Percentiles rank a stretch among this genome's conserved stretches.
These are phyloP conservation scores for Calonectria montana DNA, from an alignment of 2,329 filamentous ascomycete genomes.

Conservation along the genomic window DNA sequence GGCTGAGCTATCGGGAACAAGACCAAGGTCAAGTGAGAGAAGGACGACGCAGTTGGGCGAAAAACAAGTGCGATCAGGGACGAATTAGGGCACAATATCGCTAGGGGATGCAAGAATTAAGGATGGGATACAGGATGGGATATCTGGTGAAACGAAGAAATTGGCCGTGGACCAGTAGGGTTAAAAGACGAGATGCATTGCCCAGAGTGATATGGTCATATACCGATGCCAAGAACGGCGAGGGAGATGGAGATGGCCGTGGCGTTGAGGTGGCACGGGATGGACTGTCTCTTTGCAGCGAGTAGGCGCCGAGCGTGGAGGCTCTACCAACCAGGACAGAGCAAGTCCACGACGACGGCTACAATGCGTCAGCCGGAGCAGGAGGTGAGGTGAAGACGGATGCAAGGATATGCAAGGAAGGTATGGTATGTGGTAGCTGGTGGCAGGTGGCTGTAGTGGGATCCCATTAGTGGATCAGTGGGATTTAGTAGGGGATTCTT, in stretches of 20 bases:
- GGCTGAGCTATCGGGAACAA: slow-evolving; percentile 7
- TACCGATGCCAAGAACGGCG: slow-evolving; percentile 1
- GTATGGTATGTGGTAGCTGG: slow-evolving; percentile 1
- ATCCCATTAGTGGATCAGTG: slow-evolving; percentile 8
- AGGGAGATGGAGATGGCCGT: slow-evolving; percentile 9
- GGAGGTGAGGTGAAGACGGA: not conserved
- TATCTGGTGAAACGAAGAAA: slow-evolving; percentile 9
- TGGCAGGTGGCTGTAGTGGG: slow-evolving; percentile 9
- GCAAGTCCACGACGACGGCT: slow-evolving; percentile 2
- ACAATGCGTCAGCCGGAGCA: not conserved
- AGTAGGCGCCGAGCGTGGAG: not conserved
- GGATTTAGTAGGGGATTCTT: slow-evolving; percentile 7
- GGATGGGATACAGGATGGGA: slow-evolving; percentile 4
- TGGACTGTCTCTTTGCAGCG: slow-evolving; percentile 1
- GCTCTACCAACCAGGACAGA: not conserved
- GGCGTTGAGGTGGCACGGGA: slow-evolving; percentile 10
- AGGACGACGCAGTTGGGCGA: not conserved
- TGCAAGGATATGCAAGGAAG: slow-evolving; percentile 3
- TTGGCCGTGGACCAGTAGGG: slow-evolving; percentile 5
- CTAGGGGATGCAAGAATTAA: not conserved
- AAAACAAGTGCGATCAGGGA: not conserved
- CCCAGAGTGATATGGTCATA: slow-evolving; percentile 8
- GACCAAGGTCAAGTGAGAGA: not conserved
- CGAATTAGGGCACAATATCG: not conserved
- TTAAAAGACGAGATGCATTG: slow-evolving; percentile 8